Conservation (phyloP, 371 early-diverging fungal species). For the Lichtheimia hyalospora region DNA sequence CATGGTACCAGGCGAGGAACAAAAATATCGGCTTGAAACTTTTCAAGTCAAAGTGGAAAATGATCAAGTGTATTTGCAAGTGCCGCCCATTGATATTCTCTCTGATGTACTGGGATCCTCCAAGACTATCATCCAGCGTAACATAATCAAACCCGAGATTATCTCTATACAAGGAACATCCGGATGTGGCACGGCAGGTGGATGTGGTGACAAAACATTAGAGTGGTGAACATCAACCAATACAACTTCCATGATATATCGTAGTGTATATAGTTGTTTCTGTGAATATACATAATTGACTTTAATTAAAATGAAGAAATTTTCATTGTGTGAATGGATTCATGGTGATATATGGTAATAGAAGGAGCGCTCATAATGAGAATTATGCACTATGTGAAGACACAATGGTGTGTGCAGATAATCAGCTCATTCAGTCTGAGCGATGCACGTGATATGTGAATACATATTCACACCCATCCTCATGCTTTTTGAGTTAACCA, state of each 20-base stretch:
- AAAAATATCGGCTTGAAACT: slow-evolving; percentile 45
- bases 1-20: slow-evolving; percentile 43
- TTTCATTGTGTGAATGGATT: too few species aligned
- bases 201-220: slow-evolving; percentile 19
- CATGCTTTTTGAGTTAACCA: too few species aligned
- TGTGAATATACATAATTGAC: too few species aligned
- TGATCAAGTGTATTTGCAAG: slow-evolving; percentile 41
- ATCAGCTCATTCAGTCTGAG: too few species aligned
- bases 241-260: not conserved
- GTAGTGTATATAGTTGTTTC: too few species aligned
- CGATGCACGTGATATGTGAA: too few species aligned
- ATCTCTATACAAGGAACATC: slow-evolving; percentile 3
- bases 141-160: slow-evolving; percentile 13
- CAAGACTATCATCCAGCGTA: slow-evolving; percentile 44
- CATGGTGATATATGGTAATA: too few species aligned
- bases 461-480: too few species aligned
- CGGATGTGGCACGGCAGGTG: slow-evolving; percentile 9
- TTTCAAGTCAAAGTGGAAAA: slow-evolving; percentile 55
- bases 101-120: slow-evolving; percentile 51
- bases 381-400: too few species aligned
- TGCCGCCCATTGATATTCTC: slow-evolving; percentile 49
- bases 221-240: slow-evolving; percentile 14
- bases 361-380: too few species aligned
- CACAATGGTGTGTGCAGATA: too few species aligned
- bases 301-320: too few species aligned